phyloP scores from a whole-genome alignment of 2,329 filamentous ascomycete genomes.

The Trichoderma simmonsii region DNA sequence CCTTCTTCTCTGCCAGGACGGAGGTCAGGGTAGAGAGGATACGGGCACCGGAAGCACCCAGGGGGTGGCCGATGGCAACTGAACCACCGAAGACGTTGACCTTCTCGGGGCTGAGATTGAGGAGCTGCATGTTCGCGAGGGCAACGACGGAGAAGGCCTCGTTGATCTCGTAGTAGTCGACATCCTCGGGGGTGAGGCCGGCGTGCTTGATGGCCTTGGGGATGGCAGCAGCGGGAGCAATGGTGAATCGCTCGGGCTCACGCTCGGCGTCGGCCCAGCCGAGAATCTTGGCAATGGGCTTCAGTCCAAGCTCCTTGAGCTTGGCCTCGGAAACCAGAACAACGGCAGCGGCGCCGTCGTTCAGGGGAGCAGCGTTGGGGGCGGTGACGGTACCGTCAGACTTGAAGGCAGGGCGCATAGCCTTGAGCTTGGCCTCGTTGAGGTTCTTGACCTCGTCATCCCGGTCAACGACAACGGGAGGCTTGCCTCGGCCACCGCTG shows the following conservation, averaged over 20 bases:
- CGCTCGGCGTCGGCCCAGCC: slow-evolving; percentile 96
- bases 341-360: slow-evolving; percentile 88
- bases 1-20: slow-evolving; percentile 85
- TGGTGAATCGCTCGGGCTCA: slow-evolving; percentile 92
- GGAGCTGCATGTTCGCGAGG: slow-evolving; percentile 91
- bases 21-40: slow-evolving; percentile 88
- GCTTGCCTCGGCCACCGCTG: slow-evolving; percentile 85
- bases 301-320: slow-evolving; percentile 86
- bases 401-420: slow-evolving; percentile 80
- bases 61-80: slow-evolving; percentile 91
- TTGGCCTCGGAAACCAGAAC: slow-evolving; percentile 93
- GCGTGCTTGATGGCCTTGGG: slow-evolving; percentile 98
- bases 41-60: slow-evolving; percentile 89
- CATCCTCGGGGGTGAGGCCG: slow-evolving; percentile 68
- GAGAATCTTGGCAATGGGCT: slow-evolving; percentile 91
- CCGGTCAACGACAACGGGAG: slow-evolving; percentile 70
- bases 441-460: slow-evolving; percentile 98
- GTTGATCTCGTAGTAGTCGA: slow-evolving; percentile 98
- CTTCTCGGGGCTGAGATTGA: slow-evolving; percentile 74
- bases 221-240: slow-evolving; percentile 86
- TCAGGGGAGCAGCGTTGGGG: slow-evolving; percentile 93
- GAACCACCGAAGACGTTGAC: slow-evolving; percentile 95
- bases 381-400: slow-evolving; percentile 88
- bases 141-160: slow-evolving; percentile 98
- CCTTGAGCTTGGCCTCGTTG: slow-evolving; percentile 76